These are phyloP conservation scores for Globisporangium heterothallicum DNA, from an alignment of 352 stramenopile genomes.

Conservation along the genomic window DNA sequence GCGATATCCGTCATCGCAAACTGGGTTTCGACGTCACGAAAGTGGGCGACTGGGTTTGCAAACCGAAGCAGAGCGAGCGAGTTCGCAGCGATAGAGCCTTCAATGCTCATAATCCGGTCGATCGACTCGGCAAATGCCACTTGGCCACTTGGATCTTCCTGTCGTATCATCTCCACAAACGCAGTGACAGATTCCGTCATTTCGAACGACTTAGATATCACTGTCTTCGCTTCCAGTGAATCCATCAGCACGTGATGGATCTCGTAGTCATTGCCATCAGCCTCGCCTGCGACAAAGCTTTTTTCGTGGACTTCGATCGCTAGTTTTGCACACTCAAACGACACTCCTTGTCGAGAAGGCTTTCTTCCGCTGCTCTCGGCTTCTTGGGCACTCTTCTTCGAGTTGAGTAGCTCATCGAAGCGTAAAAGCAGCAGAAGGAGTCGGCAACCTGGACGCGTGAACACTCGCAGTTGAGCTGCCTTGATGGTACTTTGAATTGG, in stretches of 20 bases:
- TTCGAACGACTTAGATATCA: conserved; percentile 29
- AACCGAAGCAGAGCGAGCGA: conserved; percentile 7
- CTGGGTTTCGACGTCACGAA: conserved; percentile 18
- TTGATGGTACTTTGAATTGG: conserved; percentile 12
- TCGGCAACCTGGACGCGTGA: conserved; percentile 23
- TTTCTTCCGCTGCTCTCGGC: neutral
- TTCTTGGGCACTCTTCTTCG: neutral
- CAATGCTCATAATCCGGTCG: conserved; percentile 25
- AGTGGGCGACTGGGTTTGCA: conserved; percentile 1
- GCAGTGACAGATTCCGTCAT: conserved; percentile 29
- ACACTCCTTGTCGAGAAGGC: conserved; percentile 5
- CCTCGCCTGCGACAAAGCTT: neutral
- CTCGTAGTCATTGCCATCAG: neutral
- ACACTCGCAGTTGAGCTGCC: conserved; percentile 18
- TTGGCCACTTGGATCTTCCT: conserved; percentile 5
- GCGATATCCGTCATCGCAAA: conserved; percentile 45
- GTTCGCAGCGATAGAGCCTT: conserved; percentile 21
- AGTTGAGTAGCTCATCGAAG: conserved; percentile 40
- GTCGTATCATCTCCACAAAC: conserved; percentile 22
- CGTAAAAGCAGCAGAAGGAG: conserved; percentile 42
- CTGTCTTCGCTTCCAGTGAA: conserved; percentile 36
- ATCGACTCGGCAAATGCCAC: conserved; percentile 18
- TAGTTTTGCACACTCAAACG: conserved; percentile 12
- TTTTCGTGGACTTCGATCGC: conserved; percentile 8
- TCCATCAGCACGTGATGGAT: conserved; percentile 8